Evolutionary conservation across 176 grass and related monocot species (phyloP), one percentile per base, ranked within the genome.

Genomic region (Saccharum officinarum): DNA sequence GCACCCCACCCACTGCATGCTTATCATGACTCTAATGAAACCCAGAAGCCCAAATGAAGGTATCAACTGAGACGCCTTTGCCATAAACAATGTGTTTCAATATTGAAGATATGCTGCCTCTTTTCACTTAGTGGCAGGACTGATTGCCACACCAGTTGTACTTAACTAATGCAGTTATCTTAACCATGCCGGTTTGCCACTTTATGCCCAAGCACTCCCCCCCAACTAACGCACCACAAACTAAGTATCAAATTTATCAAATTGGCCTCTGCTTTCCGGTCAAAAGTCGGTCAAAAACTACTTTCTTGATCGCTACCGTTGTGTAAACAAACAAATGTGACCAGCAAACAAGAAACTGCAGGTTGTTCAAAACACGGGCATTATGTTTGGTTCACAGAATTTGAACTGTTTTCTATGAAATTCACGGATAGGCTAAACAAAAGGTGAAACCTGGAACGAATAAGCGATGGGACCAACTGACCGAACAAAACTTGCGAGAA

Each of bases 81-180:
- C 59, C 80, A 74, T 83, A 83, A 86, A 82, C 44, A 83, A 86
- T 46, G 37, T 46, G 59, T 70, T 90, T 73, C 16, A 67, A 25
- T 86, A 78, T 82, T 44, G 55, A 86, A 83, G 67, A 87, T 90
- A 90, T 49, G 84, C 84, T 68, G 33, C 84, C 66, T 79, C 80
- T 87, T 90, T 90, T 87, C 68, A 87, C 79, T 50, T 83, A 69
- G 89, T 90, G 84, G 84, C n/a, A 87, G 44, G 61, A 90, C 40
- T 90, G 89, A 90, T 90, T 87, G 89, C 37, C 67, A 83, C 77
- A 33, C 84, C 82, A 87, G 16, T 47, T 80, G 84, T 74, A 83
- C 75, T 90, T 90, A 83, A 87, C 28, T 74, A 87, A 87, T 73
- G 38, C 39, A 75, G 75, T 80, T 87, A 72, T 86, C 84, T 26